Base-by-base conservation (phyloP, 306 rosid genomes). In the Gillenia trifoliata region DNA sequence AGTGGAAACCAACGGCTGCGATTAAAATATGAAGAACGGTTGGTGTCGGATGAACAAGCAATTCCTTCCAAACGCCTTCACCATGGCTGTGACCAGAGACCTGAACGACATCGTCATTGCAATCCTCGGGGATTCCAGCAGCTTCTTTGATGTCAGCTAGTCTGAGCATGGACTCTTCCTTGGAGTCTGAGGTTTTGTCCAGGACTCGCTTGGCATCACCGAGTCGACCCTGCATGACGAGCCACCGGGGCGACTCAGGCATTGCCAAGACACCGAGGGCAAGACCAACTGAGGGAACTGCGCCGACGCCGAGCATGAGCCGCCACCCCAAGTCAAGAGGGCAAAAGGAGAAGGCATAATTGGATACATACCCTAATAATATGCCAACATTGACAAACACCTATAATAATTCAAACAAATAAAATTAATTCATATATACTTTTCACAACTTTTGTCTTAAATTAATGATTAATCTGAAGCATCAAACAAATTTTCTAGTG, bases 191-290 rank as follows among this genome's bases (percentile, higher is more conserved):
- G 59, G 91, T 91, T 80, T 31, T 86, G 72, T 84, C 55, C 0
- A 91, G 88, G 17, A 87, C 92, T 73, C 19, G 71, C 47, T 0
- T 81, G 1, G 97, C 97, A 0, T 91, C 92, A 0, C 87, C 92
- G 0, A 91, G 77, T 3, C 89, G 92, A 9, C 93, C 97, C 54
- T 77, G 79, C 92, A 88, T 87, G 6, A 91, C 87, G 0, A 91
- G 83, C 97, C 97, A 91, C 0, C 92, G 75, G 1, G 97, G 97
- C 0, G 93, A 91, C 62, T 91, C 93, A 0, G 93, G 92, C 92
- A 91, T 89, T 68, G 83, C 75, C 23, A 91, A 29, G 4, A 87
- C 88, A 22, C 85, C 87, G 0, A 80, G 0, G 3, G 79, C 79
- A 8, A 89, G 73, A 50, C 84, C 12, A 1, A 91, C 64, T 0